Evolutionary conservation across 805 yeast genomes (phyloP), one percentile per base, ranked within the genome.

Genomic region (Candida xiaguanensis): DNA sequence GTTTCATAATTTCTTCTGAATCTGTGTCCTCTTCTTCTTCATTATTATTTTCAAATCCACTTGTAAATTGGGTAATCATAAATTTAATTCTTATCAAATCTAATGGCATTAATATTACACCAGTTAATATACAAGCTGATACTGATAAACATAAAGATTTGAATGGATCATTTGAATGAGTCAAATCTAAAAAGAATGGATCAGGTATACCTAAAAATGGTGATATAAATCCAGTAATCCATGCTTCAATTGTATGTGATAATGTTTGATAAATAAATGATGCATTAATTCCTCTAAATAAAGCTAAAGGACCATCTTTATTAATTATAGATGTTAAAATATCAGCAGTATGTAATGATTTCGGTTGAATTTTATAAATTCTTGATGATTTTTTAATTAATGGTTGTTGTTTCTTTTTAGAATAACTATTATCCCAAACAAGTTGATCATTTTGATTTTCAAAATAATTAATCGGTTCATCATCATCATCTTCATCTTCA

Each of bases 151-250:
- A 59, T 7, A 89, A 65, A n/a, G 91, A 78, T 37, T 74, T 67
- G 34, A 77, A 61, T 1, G 95, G 88, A 44, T 83, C 88, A 3
- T 89, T 78, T 8, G 93, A 82, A 52, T 85, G 93, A 15, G 86
- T 72, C 36, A 85, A 72, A 46, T 87, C 95, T 49, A 88, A 80
- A 56, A 88, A 83, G 45, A 80, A 78, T 2, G 96, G 96, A 56
- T 90, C 97, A 0, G 96, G 95, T 22, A 88, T 77, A 14, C 85
- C 82, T 38, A 85, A 59, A 33, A 86, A 64, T 2, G 96, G 93
- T 4, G 96, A 81, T 6, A 89, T 56, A 46, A 90, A 77, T 3
- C 96, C 96, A 0, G 95, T 84, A 34, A 89, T 70, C 97, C 98
- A 90, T 1, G 96, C 87, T 53, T 86, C 91, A 33, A 89, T 64